Base-by-base conservation (phyloP, 257 asterid genomes). In the Echites panduratus region DNA sequence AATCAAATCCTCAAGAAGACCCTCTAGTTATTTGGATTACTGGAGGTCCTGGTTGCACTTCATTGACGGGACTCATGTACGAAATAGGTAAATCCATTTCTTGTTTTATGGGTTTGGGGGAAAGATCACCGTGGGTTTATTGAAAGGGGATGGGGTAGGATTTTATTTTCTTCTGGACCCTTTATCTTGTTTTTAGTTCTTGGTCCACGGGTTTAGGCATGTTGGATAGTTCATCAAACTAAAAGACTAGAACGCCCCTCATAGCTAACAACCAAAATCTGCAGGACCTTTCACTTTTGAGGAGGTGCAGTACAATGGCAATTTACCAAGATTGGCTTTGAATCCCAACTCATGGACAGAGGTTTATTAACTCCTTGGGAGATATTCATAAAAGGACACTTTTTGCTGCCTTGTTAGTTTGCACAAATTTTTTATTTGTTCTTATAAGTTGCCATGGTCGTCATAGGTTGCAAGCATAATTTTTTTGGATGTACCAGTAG, bases 331-430 rank as follows among this genome's bases (percentile, higher is more conserved):
- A 50, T 61, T 76, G 49, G 56, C 61, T n/a, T 70, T 52, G 56
- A 76, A 76, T 49, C 79, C 79, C 45, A 35, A 76, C 35, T 69
- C 79, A n/a, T 76, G 79, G 79, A 59, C 79, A 38, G 44, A 76
- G 73, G 79, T 54, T n/a, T n/a, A n/a, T n/a, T n/a, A n/a, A n/a
- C n/a, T n/a, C n/a, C n/a, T n/a, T 27, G 4, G n/a, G 40, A 45
- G 71, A 67, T 17, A 35, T 29, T 5, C 66, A 35, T 40, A 48
- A 17, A n/a, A 22, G 53, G 9, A 9, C 7, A 0, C 19, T 27
- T 2, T 70, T 12, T 5, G 8, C 53, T 20, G 45, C 49, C 61
- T 70, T 49, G 4, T 32, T n/a, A 11, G 3, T 38, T 8, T 67
- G 29, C 49, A 50, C 16, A 16, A 26, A n/a, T 9, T 53, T 22